A percentile compares a stretch with the other conserved stretches of the same genome.
Evolutionary conservation across 495 filamentous ascomycete genomes (phyloP).

Genomic region (Lasiosphaeria miniovina): DNA sequence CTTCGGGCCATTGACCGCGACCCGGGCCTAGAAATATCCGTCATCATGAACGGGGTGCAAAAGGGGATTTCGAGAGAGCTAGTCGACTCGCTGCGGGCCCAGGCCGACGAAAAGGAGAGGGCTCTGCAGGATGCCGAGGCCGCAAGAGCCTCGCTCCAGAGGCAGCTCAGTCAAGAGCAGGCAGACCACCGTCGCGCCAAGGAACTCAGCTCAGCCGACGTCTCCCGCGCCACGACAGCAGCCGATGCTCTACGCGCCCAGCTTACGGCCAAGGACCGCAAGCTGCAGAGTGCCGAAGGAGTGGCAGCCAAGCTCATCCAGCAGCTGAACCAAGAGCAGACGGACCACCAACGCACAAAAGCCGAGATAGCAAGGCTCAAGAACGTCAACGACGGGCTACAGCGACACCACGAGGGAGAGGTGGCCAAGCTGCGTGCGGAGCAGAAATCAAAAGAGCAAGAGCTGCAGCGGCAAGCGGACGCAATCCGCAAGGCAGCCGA

Average conservation of each 20-base stretch:
- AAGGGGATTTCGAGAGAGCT: conserved; percentile 81
- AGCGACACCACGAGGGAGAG: conserved; percentile 61
- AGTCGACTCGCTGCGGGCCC: conserved; percentile 75
- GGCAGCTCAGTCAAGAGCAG: conserved; percentile 73
- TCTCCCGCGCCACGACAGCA: conserved; percentile 60
- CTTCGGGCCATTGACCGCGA: conserved; percentile 87
- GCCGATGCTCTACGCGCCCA: conserved; percentile 68
- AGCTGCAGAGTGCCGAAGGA: conserved; percentile 62
- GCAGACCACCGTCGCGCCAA: conserved; percentile 70
- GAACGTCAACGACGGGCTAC: conserved; percentile 67
- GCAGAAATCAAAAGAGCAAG: conserved; percentile 38
- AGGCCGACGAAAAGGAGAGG: conserved; percentile 70
- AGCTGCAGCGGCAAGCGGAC: conserved; percentile 45
- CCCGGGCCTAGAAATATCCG: conserved; percentile 77
- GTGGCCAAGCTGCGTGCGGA: conserved; percentile 25
- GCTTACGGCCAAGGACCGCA: conserved; percentile 61
- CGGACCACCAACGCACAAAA: conserved; percentile 62
- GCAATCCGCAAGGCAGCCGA: conserved; percentile 36
- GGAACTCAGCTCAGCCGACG: conserved; percentile 62
- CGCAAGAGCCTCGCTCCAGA: conserved; percentile 62
- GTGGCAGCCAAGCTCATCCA: conserved; percentile 59
- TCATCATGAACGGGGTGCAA: conserved; percentile 72
- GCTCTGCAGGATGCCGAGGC: conserved; percentile 66
- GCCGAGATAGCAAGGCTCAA: conserved; percentile 68
- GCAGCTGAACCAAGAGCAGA: conserved; percentile 65